Percentiles rank a stretch among this genome's conserved stretches.
Evolutionary conservation across 1,284 basidiomycete species (phyloP).

Genomic region (Ceratobasidium sp.): DNA sequence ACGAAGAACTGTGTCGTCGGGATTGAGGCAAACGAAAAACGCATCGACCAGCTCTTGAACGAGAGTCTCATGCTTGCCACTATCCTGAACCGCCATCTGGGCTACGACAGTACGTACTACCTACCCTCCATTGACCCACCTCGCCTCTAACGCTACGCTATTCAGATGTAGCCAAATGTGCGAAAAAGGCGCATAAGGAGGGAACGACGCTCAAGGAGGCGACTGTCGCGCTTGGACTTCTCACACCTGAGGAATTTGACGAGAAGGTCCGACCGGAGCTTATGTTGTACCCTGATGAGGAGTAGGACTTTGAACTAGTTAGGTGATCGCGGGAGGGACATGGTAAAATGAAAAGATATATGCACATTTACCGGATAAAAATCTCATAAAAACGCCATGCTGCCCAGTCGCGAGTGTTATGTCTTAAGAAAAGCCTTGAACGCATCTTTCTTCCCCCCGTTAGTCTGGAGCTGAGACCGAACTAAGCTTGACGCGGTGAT

Average conservation of each 20-base stretch:
- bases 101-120: conserved; percentile 87
- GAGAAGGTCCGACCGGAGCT: conserved; percentile 94
- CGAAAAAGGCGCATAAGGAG: conserved; percentile 99
- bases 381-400: too few species aligned
- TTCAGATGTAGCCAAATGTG: conserved; percentile 95
- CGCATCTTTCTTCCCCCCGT: too few species aligned
- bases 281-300: conserved; percentile 81
- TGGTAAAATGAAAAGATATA: too few species aligned
- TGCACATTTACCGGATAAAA: too few species aligned
- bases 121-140: too few species aligned
- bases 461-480: too few species aligned
- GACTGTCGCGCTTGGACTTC: conserved; percentile 86
- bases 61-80: conserved; percentile 98
- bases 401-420: too few species aligned
- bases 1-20: conserved; percentile 98
- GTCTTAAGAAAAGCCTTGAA: too few species aligned
- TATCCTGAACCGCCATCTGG: conserved; percentile 91
- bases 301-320: conserved; percentile 1
- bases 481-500: too few species aligned
- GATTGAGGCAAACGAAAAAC: conserved; percentile 95
- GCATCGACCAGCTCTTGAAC: conserved; percentile 90
- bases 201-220: conserved; percentile 97
- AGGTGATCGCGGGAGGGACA: not conserved
- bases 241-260: conserved; percentile 95
- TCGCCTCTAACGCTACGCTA: too few species aligned